Conservation (phyloP, 2,329 filamentous ascomycete genomes). For the Aspergillus spinulosporus region DNA sequence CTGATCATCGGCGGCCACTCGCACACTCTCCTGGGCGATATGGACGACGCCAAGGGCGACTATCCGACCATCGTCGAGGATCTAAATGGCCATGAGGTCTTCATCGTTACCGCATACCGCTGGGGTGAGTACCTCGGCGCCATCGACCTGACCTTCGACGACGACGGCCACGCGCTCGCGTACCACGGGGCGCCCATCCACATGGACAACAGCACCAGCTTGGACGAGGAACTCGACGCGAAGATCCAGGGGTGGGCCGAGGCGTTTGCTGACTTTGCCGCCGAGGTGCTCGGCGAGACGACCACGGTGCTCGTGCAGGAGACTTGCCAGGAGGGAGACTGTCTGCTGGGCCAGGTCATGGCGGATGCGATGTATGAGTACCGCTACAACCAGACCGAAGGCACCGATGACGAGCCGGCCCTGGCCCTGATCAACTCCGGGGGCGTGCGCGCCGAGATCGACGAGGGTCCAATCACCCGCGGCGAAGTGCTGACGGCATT, state of each 20-base stretch:
- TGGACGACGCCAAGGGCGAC: conserved; percentile 3
- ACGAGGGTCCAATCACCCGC: conserved; percentile 6
- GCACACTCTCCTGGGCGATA: conserved; percentile 7
- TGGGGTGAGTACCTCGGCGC: conserved; percentile 8
- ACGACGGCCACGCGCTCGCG: conserved; percentile 5
- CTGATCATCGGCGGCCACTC: conserved; percentile 10
- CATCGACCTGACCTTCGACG: conserved; percentile 5
- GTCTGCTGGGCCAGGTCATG: conserved; percentile 7
- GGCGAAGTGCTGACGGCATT: conserved; percentile 9
- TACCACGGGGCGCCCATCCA: conserved; percentile 11
- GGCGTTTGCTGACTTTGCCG: conserved; percentile 4
- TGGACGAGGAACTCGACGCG: conserved; percentile 4
- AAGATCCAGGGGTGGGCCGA: conserved; percentile 4
- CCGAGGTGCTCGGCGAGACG: background rate
- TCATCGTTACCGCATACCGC: conserved; percentile 10
- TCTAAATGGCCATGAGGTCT: background rate
- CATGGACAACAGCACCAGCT: conserved; percentile 10
- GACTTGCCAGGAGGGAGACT: conserved; percentile 9
- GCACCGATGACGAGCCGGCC: background rate
- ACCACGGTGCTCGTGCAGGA: conserved; percentile 4
- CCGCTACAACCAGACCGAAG: conserved; percentile 3
- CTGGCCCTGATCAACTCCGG: conserved; percentile 7
- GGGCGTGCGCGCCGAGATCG: conserved; percentile 2
- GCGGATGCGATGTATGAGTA: conserved; percentile 10
- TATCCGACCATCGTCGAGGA: conserved; percentile 11